Evolutionary conservation across 2,329 filamentous ascomycete species (phyloP).

Genomic region (Colletotrichum navitas): DNA sequence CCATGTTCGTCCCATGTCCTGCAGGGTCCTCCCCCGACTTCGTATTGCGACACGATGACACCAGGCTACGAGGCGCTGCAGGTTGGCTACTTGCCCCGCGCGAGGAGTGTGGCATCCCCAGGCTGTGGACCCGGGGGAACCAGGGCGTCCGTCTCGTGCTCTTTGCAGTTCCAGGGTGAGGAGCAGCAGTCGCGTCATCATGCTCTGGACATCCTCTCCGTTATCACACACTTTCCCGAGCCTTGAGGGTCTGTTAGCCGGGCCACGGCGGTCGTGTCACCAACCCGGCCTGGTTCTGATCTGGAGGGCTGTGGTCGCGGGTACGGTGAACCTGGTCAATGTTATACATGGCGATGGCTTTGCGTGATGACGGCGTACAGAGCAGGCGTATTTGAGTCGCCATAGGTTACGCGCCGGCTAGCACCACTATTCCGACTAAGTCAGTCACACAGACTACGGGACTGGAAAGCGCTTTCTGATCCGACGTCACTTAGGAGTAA

Average conservation of each 20-base stretch:
- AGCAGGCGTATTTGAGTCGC: background rate
- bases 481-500: background rate
- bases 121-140: too few relatives aligned
- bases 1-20: conserved; percentile 20
- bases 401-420: too few relatives aligned
- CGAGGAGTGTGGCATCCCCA: background rate
- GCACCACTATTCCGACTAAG: background rate
- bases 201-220: background rate
- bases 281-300: background rate
- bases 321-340: background rate
- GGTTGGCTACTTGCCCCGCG: background rate
- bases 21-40: background rate
- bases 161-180: background rate
- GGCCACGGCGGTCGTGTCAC: conserved; percentile 3
- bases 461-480: background rate
- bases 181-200: background rate
- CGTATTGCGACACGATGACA: background rate
- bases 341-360: background rate
- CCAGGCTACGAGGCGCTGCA: background rate
- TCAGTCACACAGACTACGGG: background rate
- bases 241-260: background rate
- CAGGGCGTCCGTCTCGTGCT: background rate
- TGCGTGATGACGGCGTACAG: background rate
- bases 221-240: background rate
- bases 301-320: background rate